Conservation (phyloP, 176 grass and related monocot genomes). For the Raddia guianensis region DNA sequence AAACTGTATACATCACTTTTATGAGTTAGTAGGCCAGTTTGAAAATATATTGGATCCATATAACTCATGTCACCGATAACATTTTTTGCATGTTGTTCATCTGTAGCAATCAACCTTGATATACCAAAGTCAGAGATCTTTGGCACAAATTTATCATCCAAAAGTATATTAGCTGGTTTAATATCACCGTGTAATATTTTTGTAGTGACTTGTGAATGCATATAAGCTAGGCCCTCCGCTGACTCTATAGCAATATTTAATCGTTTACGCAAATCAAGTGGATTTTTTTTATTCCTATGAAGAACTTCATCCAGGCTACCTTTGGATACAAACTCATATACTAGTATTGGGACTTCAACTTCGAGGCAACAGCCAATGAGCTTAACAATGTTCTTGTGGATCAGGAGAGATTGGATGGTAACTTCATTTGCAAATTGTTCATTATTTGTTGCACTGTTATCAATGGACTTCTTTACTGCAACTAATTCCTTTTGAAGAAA, state of each 20-base stretch:
- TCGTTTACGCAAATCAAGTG: background rate
- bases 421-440: conserved; percentile 46
- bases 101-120: background rate
- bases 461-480: conserved; percentile 33
- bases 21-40: conserved; percentile 16
- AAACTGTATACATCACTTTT: conserved; percentile 45
- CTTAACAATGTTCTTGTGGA: conserved; percentile 43
- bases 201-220: conserved; percentile 13
- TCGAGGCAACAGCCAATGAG: conserved; percentile 31
- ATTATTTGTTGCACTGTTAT: background rate
- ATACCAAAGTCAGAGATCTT: conserved; percentile 38
- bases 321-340: conserved; percentile 33
- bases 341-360: conserved; percentile 34
- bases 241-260: conserved; percentile 12
- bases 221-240: conserved; percentile 35
- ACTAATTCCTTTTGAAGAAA: background rate
- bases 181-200: conserved; percentile 45
- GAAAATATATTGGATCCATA: conserved; percentile 26
- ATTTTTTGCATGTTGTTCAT: conserved; percentile 5
- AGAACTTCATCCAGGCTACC: conserved; percentile 31
- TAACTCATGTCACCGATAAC: conserved; percentile 28
- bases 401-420: conserved; percentile 34
- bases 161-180: conserved; percentile 46
- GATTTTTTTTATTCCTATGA: background rate
- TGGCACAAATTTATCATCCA: background rate